Percentiles rank a stretch among this genome's conserved stretches.
Evolutionary conservation across 352 stramenopile genomes (phyloP).

Genomic region (Pythium pectinolyticum): DNA sequence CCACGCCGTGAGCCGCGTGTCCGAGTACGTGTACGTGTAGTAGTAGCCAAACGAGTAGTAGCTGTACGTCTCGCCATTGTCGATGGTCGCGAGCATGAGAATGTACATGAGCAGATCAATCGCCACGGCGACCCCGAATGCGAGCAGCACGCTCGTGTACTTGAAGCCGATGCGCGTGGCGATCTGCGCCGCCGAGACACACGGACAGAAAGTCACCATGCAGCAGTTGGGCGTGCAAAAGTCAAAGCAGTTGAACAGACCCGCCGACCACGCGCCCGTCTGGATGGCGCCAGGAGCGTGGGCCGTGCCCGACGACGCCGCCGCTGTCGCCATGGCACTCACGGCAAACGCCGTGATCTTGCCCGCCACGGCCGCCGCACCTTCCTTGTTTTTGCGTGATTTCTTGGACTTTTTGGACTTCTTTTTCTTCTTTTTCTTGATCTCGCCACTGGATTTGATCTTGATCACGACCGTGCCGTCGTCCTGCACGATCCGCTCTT

Average conservation of each 20-base stretch:
- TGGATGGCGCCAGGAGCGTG: not conserved
- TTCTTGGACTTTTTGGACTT: not conserved
- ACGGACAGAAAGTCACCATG: slow-evolving; percentile 29
- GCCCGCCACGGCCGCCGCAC: not conserved
- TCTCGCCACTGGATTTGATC: not conserved
- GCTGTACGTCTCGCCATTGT: not conserved
- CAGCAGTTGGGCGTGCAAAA: slow-evolving; percentile 25
- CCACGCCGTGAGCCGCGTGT: not conserved
- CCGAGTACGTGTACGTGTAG: not conserved
- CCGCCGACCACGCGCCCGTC: slow-evolving; percentile 18
- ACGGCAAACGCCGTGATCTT: not conserved
- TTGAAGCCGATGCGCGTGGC: slow-evolving; percentile 17
- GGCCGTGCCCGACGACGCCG: not conserved
- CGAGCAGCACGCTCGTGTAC: slow-evolving; percentile 14
- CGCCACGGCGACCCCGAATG: not conserved
- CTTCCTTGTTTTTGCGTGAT: not conserved
- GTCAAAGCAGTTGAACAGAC: slow-evolving; percentile 23
- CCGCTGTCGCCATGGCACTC: not conserved
- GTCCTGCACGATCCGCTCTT: not conserved
- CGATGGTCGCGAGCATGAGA: not conserved
- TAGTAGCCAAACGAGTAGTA: not conserved
- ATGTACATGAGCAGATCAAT: not conserved
- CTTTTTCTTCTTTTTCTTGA: not conserved
- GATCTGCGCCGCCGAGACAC: slow-evolving; percentile 23
- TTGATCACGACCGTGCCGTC: not conserved